phyloP scores from a whole-genome alignment of 352 stramenopile genomes.

The Phytophthora citrophthora region DNA sequence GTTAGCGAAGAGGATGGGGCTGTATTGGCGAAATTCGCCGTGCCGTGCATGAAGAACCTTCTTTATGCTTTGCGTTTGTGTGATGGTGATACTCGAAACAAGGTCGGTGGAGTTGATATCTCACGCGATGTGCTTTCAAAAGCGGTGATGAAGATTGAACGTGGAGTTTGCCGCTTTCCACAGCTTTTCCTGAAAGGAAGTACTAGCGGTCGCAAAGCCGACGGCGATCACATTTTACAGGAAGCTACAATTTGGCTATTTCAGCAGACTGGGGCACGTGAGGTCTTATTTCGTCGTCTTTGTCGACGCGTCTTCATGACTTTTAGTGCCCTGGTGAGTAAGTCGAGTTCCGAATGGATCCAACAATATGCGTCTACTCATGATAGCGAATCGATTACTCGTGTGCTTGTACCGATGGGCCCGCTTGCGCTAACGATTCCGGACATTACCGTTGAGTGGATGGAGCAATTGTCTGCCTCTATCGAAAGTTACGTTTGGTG shows the following conservation, averaged over 20 bases:
- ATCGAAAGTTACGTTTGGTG: conserved; percentile 68
- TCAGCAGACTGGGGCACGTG: conserved; percentile 39
- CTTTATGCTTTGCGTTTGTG: conserved; percentile 69
- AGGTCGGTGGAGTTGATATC: conserved; percentile 42
- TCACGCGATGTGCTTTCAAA: conserved; percentile 69
- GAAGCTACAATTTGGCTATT: conserved; percentile 51
- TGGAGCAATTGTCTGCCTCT: conserved; percentile 68
- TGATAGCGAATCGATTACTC: conserved; percentile 24
- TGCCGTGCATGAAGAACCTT: conserved; percentile 75
- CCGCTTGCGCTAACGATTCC: conserved; percentile 35
- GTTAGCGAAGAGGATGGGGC: conserved; percentile 61
- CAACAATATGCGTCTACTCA: conserved; percentile 38
- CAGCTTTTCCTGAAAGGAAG: conserved; percentile 47
- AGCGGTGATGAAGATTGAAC: conserved; percentile 65
- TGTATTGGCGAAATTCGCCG: conserved; percentile 59
- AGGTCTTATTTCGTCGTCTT: conserved; percentile 44
- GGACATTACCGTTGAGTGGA: conserved; percentile 51
- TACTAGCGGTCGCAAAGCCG: neutral
- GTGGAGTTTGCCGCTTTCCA: conserved; percentile 54
- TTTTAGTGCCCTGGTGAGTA: conserved; percentile 50
- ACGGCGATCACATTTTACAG: conserved; percentile 19
- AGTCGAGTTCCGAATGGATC: conserved; percentile 58
- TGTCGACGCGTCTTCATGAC: conserved; percentile 57
- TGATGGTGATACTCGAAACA: conserved; percentile 43
- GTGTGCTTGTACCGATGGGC: conserved; percentile 55